Evolutionary conservation across 805 yeast species (phyloP).

Genomic region (Wickerhamiella galacta): DNA sequence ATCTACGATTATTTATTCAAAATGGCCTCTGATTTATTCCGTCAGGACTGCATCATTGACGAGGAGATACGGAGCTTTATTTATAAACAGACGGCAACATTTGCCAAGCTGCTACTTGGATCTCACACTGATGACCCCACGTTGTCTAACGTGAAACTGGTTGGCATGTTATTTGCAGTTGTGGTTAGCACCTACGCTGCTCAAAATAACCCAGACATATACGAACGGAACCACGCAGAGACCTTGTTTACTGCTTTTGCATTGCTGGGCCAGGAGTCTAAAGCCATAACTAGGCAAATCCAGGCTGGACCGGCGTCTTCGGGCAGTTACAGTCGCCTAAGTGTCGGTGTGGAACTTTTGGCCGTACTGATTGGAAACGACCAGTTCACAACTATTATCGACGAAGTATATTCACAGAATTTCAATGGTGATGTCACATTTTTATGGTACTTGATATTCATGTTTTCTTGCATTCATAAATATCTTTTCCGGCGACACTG

Average conservation of each 20-base stretch:
- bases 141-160: not conserved
- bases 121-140: not conserved
- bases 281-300: not conserved
- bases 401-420: not conserved
- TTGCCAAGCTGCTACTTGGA: not conserved
- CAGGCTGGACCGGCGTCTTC: no score
- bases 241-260: no score
- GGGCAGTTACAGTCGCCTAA: not conserved
- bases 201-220: not conserved
- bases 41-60: conserved; percentile 4
- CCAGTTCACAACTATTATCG: not conserved
- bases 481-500: not conserved
- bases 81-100: not conserved
- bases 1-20: conserved; percentile 12
- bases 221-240: not conserved
- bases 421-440: not conserved
- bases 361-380: conserved; percentile 1
- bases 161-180: conserved; percentile 1
- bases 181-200: not conserved
- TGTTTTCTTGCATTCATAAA: not conserved
- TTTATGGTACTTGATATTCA: conserved; percentile 5
- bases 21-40: conserved; percentile 4
- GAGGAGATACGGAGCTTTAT: not conserved
- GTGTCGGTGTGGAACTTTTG: conserved; percentile 1
- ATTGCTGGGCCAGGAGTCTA: not conserved